Percentiles rank a stretch among this genome's conserved stretches.
Conservation (phyloP, 352 stramenopile genomes). For the Thraustochytrium striatum region DNA sequence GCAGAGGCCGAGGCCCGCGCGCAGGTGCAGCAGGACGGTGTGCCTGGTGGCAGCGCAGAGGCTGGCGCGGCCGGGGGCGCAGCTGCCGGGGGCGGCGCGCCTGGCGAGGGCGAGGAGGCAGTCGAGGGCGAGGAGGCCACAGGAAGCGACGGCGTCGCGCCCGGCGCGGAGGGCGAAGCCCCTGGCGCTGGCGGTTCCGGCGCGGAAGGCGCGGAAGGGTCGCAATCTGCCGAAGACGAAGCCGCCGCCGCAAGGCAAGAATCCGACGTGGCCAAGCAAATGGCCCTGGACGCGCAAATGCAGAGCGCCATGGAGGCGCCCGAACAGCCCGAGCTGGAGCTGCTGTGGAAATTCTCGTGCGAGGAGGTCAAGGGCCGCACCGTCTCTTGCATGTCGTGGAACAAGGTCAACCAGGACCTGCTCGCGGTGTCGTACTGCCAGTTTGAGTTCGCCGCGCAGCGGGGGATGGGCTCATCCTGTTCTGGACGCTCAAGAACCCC, state of each 20-base stretch:
- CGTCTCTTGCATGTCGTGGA: constrained; percentile 75
- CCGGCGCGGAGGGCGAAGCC: not conserved
- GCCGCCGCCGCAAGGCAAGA: not conserved
- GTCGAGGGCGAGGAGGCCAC: not conserved
- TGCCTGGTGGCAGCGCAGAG: no score
- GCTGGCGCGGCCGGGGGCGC: no score
- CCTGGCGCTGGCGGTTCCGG: not conserved
- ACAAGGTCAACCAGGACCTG: constrained; percentile 76
- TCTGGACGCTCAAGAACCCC: constrained; percentile 86
- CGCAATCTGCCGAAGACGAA: not conserved
- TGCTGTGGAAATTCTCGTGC: constrained; percentile 71
- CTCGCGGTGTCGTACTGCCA: constrained; percentile 78
- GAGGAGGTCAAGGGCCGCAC: constrained; percentile 61
- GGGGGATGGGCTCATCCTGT: constrained; percentile 75
- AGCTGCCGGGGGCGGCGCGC: not conserved
- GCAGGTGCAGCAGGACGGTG: no score
- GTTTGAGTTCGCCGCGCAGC: constrained; percentile 42
- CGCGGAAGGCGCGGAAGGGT: not conserved
- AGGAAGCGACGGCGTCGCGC: not conserved
- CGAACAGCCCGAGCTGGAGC: constrained; percentile 58
- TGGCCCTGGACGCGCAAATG: not conserved
- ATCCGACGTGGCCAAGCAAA: not conserved
- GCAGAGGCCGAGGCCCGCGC: no score
- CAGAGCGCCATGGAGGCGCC: not conserved
- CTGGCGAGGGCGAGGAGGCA: not conserved